Percentiles rank a stretch among this genome's conserved stretches.
phyloP scores from a whole-genome alignment of 2,329 filamentous ascomycete species.

The Knufia petricola region DNA sequence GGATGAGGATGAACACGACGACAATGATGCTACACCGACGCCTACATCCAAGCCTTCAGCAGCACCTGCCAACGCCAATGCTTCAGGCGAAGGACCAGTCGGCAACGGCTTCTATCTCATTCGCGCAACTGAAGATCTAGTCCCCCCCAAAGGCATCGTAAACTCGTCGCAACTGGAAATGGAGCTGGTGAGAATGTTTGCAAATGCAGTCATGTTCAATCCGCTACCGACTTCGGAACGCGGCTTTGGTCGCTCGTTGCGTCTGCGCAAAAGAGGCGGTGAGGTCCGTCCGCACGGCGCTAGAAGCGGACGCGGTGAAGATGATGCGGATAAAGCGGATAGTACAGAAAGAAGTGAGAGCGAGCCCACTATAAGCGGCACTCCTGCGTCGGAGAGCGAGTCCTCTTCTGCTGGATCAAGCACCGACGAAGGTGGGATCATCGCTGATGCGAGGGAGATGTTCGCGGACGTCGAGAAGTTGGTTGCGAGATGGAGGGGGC shows the following conservation, averaged over 20 bases:
- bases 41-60: slow-evolving; percentile 26
- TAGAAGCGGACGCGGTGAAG: slow-evolving; percentile 20
- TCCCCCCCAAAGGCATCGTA: slow-evolving; percentile 81
- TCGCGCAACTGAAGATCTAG: slow-evolving; percentile 60
- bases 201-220: slow-evolving; percentile 98
- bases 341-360: slow-evolving; percentile 29
- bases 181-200: slow-evolving; percentile 92
- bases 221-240: slow-evolving; percentile 57
- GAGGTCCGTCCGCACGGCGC: slow-evolving; percentile 26
- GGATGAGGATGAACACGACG: slow-evolving; percentile 34
- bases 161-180: slow-evolving; percentile 88
- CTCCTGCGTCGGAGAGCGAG: slow-evolving; percentile 32
- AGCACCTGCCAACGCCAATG: slow-evolving; percentile 20
- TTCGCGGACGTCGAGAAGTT: slow-evolving; percentile 76
- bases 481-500: slow-evolving; percentile 64
- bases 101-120: slow-evolving; percentile 35
- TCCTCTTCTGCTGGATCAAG: slow-evolving; percentile 46
- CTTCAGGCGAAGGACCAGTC: slow-evolving; percentile 20
- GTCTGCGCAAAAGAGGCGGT: slow-evolving; percentile 17
- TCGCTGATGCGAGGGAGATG: slow-evolving; percentile 82
- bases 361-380: slow-evolving; percentile 7
- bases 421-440: slow-evolving; percentile 73
- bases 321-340: slow-evolving; percentile 28
- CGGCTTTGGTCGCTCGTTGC: slow-evolving; percentile 56
- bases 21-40: slow-evolving; percentile 9